phyloP scores from a whole-genome alignment of 2,329 filamentous ascomycete genomes.

The Fusarium sp. region DNA sequence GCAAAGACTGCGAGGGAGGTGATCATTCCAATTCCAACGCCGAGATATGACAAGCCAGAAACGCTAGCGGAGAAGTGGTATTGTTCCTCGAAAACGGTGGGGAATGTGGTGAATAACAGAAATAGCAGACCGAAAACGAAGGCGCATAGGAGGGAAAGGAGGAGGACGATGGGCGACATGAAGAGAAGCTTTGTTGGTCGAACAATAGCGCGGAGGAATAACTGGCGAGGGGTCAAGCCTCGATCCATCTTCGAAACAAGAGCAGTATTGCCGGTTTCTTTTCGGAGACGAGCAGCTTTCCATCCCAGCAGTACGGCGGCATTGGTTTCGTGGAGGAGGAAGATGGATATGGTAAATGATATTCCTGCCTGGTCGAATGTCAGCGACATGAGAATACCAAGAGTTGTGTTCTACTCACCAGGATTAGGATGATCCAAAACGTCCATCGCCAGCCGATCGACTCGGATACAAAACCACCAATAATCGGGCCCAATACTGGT shows the following conservation, averaged over 20 bases:
- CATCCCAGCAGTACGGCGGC: slow-evolving; percentile 13
- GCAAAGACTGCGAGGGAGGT: slow-evolving; percentile 41
- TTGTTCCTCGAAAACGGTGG: slow-evolving; percentile 52
- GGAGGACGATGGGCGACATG: slow-evolving; percentile 66
- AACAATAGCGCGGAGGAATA: slow-evolving; percentile 51
- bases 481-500: slow-evolving; percentile 55
- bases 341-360: not conserved
- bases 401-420: too few relatives aligned
- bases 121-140: slow-evolving; percentile 55
- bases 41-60: slow-evolving; percentile 61
- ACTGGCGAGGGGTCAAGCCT: too few relatives aligned
- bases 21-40: slow-evolving; percentile 58
- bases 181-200: slow-evolving; percentile 63
- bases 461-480: slow-evolving; percentile 62
- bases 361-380: too few relatives aligned
- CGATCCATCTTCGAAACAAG: too few relatives aligned
- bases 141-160: slow-evolving; percentile 54
- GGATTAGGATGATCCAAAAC: slow-evolving; percentile 65
- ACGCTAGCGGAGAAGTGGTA: slow-evolving; percentile 51
- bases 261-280: not conserved
- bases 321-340: slow-evolving; percentile 51
- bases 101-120: slow-evolving; percentile 55
- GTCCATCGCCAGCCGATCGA: slow-evolving; percentile 64
- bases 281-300: not conserved
- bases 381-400: too few relatives aligned